Evolutionary conservation across 108 stramenopile genomes (phyloP).

Genomic region (Skeletonema potamos): DNA sequence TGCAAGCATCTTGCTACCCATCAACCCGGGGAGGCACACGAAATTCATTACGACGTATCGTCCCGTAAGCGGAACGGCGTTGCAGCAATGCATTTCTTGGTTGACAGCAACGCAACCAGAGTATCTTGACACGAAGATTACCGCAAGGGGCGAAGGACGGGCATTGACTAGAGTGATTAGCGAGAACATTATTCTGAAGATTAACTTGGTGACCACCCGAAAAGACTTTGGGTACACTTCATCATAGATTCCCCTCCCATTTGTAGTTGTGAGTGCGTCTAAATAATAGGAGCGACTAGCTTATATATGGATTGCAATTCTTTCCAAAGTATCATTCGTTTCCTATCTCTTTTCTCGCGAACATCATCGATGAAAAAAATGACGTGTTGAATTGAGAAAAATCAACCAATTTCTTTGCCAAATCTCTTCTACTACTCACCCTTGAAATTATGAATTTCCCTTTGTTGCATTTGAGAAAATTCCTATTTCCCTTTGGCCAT

Average conservation of each 20-base stretch:
- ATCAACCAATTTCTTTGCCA: background rate
- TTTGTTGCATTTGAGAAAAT: background rate
- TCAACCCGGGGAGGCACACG: constrained; percentile 55
- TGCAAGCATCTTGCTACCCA: constrained; percentile 71
- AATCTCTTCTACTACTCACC: background rate
- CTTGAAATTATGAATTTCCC: background rate
- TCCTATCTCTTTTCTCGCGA: background rate
- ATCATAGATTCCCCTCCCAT: background rate
- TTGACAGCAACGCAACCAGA: constrained; percentile 69
- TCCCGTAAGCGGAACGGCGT: constrained; percentile 53
- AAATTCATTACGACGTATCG: constrained; percentile 59
- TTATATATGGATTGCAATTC: background rate
- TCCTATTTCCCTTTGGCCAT: background rate
- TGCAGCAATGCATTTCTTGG: constrained; percentile 59
- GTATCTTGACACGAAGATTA: constrained; percentile 62
- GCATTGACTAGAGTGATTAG: constrained; percentile 59
- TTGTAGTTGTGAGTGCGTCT: background rate
- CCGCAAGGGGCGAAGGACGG: constrained; percentile 50
- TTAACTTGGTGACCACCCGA: constrained; percentile 51
- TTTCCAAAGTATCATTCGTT: background rate
- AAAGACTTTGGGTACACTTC: constrained; percentile 63
- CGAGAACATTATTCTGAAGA: constrained; percentile 40
- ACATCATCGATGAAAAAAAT: background rate
- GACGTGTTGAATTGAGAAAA: background rate
- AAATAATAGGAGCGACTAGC: background rate